Evolutionary conservation across 805 yeast genomes (phyloP).

Genomic region (Naumovozyma baii): DNA sequence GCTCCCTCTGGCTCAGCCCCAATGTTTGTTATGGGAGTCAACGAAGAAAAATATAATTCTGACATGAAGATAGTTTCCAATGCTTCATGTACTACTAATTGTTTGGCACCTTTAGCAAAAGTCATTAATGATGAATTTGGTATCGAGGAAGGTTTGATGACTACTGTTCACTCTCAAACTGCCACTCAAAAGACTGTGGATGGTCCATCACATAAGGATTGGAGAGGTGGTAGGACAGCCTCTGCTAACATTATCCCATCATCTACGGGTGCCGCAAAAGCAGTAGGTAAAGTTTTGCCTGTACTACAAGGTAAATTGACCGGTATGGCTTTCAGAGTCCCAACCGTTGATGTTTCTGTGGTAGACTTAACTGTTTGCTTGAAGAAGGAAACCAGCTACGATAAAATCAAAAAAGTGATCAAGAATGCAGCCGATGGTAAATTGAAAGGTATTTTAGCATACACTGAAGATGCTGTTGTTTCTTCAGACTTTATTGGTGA

Average conservation of each 20-base stretch:
- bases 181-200: slow-evolving; percentile 69
- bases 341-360: slow-evolving; percentile 64
- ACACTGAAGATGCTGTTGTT: slow-evolving; percentile 65
- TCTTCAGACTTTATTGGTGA: slow-evolving; percentile 60
- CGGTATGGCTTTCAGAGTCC: slow-evolving; percentile 67
- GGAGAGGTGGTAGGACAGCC: slow-evolving; percentile 77
- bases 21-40: slow-evolving; percentile 66
- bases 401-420: slow-evolving; percentile 50
- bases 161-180: slow-evolving; percentile 64
- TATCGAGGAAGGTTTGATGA: slow-evolving; percentile 66
- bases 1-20: slow-evolving; percentile 68
- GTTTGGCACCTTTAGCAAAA: slow-evolving; percentile 67
- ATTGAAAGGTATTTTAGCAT: slow-evolving; percentile 54
- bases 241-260: slow-evolving; percentile 68
- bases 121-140: slow-evolving; percentile 57
- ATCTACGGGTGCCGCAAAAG: slow-evolving; percentile 70
- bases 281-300: slow-evolving; percentile 67
- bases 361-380: slow-evolving; percentile 63
- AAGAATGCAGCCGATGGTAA: slow-evolving; percentile 51
- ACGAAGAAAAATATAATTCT: slow-evolving; percentile 46
- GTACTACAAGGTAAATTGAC: slow-evolving; percentile 63
- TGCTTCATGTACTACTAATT: slow-evolving; percentile 68
- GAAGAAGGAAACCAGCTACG: slow-evolving; percentile 48
- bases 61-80: slow-evolving; percentile 54
- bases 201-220: slow-evolving; percentile 70